A percentile compares a stretch with the other conserved stretches of the same genome.
Evolutionary conservation across 2,329 filamentous ascomycete species (phyloP).

Genomic region (Alternaria brassicicola): DNA sequence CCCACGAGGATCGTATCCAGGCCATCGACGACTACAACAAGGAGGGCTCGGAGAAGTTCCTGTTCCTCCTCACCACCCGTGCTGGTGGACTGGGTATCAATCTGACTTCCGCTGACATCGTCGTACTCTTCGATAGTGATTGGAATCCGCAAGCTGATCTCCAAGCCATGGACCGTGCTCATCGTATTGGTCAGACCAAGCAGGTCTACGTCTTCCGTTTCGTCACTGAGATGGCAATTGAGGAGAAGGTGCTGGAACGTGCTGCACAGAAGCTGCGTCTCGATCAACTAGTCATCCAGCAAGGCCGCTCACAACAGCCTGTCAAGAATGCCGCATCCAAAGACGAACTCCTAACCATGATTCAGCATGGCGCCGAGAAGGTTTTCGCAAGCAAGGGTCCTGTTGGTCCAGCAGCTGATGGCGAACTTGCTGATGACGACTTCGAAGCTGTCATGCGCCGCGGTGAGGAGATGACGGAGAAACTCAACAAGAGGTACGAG

Average conservation of each 20-base stretch:
- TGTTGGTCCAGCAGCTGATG: constrained; percentile 64
- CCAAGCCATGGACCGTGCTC: constrained; percentile 97
- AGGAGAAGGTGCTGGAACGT: constrained; percentile 96
- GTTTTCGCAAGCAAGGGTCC: constrained; percentile 80
- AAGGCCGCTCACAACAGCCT: constrained; percentile 89
- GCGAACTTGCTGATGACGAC: constrained; percentile 80
- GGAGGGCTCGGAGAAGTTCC: constrained; percentile 82
- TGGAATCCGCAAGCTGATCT: constrained; percentile 99
- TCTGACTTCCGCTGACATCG: constrained; percentile 91
- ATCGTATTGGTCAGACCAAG: constrained; percentile 98
- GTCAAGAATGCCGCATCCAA: constrained; percentile 93
- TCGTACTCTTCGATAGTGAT: constrained; percentile 95
- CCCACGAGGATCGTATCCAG: constrained; percentile 95
- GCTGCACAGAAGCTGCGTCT: constrained; percentile 95
- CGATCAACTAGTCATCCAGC: constrained; percentile 96
- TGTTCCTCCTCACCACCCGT: constrained; percentile 93
- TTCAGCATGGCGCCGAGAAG: constrained; percentile 96
- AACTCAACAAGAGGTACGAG: constrained; percentile 92
- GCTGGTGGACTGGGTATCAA: constrained; percentile 98
- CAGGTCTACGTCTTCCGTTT: constrained; percentile 97
- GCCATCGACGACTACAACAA: constrained; percentile 99
- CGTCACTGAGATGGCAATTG: constrained; percentile 96
- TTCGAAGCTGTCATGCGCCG: constrained; percentile 87
- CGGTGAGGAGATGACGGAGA: constrained; percentile 86
- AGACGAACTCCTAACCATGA: constrained; percentile 96